These are phyloP conservation scores for Hamamelis virginiana DNA, from an alignment of 164 flowering plant species.

Conservation along the genomic window DNA sequence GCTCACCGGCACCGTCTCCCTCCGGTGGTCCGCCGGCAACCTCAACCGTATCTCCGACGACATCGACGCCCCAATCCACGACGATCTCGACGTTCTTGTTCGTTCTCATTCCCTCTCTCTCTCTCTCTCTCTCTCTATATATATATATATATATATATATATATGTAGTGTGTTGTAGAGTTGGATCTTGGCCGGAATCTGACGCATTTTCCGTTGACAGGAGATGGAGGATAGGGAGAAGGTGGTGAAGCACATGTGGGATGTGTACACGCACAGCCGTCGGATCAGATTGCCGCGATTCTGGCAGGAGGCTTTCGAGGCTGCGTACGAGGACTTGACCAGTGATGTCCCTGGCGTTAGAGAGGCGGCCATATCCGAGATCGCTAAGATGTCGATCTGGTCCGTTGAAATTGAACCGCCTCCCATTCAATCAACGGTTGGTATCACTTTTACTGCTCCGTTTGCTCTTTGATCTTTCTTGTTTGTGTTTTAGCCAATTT, in stretches of 20 bases:
- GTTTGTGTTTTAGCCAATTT: neutral
- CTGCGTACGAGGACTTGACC: constrained; percentile 85
- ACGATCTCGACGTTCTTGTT: constrained; percentile 91
- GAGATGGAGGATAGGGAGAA: constrained; percentile 99
- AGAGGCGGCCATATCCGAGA: constrained; percentile 82
- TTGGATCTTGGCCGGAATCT: constrained; percentile 5
- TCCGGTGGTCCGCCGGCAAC: constrained; percentile 89
- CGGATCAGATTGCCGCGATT: constrained; percentile 74
- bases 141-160: neutral
- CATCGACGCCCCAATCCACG: constrained; percentile 50
- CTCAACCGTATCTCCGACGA: constrained; percentile 65
- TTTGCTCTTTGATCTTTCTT: neutral
- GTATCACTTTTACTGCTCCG: neutral
- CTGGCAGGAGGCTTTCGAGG: constrained; percentile 96
- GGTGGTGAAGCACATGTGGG: constrained; percentile 98
- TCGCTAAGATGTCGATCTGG: constrained; percentile 90
- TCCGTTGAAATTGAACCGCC: constrained; percentile 65
- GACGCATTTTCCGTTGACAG: constrained; percentile 31
- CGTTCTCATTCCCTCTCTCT: constrained; percentile 6
- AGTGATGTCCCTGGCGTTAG: constrained; percentile 67
- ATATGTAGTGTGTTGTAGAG: neutral
- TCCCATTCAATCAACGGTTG: constrained; percentile 49
- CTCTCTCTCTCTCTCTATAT: neutral
- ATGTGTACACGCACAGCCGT: constrained; percentile 76
- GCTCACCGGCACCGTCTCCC: constrained; percentile 92